Evolutionary conservation across 2,329 filamentous ascomycete genomes (phyloP), one percentile per base, ranked within the genome.

Genomic region (Paraphoma sp.): DNA sequence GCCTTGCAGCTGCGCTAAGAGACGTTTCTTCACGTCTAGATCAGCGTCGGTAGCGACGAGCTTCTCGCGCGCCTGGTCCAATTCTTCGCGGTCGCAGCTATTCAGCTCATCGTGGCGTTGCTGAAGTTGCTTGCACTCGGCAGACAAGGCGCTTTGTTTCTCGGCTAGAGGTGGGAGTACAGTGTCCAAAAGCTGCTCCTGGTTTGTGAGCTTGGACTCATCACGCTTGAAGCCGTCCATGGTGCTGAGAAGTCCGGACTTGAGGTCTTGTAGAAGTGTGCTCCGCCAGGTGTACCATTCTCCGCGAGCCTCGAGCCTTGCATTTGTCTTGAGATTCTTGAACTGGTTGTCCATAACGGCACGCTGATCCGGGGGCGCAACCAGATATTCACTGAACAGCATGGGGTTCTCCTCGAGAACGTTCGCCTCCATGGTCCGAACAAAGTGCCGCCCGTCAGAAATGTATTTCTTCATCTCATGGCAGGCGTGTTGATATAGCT

Each of bases 221-320:
- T 99, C 95, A 1, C 81, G 80, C 45, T 87, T 84, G 86, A 99
- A 92, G 17, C 89, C 92, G 54, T 90, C 86, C 1, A 86, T 82
- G 54, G 93, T 95, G 58, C 86, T 87, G 52, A 90, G 76, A 3
- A 98, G 84, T 3, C 91, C 93, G 65, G 92, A 88, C 71, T 90
- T 93, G 38, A 99, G 83, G 16, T 92, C 90, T 53, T 93, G 84
- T 30, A 91, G 88, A 23, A 98, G 84, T 69, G 95, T 94, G 83
- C 91, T 94, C 41, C 95, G 89, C 95, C 95, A 99, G 70, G 94
- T 90, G 74, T 99, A 99, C 95, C 95, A 99, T 82, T 95, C 93
- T 54, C 92, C 92, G 74, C 97, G 97, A 79, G 94, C 97, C 49
- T 93, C 82, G 12, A 97, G 83, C 28, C 95, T 87, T 14, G 94